Conservation (phyloP, 176 grass and related monocot species). For the Rhynchospora breviuscula region DNA sequence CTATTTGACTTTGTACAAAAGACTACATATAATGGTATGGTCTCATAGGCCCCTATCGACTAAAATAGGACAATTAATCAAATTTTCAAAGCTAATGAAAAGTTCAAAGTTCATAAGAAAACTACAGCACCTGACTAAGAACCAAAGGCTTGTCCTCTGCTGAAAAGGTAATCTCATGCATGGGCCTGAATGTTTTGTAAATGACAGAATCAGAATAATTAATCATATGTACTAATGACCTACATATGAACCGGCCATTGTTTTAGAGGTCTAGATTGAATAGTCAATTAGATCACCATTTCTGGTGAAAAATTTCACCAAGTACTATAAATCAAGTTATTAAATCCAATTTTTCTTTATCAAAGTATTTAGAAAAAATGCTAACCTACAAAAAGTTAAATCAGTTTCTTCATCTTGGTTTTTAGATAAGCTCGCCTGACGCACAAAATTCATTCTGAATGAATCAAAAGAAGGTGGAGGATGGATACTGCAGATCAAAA, state of each 20-base stretch:
- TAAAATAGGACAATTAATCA: not conserved
- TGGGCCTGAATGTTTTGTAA: constrained; percentile 18
- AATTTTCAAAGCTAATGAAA: not conserved
- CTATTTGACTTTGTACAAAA: not conserved
- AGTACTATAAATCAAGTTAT: not conserved
- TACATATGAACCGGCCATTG: not conserved
- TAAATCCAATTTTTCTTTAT: too few relatives aligned
- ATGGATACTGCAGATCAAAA: constrained; percentile 15
- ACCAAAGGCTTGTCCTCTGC: constrained; percentile 31
- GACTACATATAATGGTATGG: not conserved
- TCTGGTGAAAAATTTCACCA: not conserved
- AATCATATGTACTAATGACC: not conserved
- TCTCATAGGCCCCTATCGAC: not conserved
- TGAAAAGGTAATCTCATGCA: constrained; percentile 43
- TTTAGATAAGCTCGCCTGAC: constrained; percentile 18
- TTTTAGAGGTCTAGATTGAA: not conserved
- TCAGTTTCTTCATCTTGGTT: constrained; percentile 18
- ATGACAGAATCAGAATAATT: not conserved
- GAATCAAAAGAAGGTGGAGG: constrained; percentile 18
- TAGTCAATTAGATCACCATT: not conserved
- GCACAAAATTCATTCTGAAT: constrained; percentile 3
- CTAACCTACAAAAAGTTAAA: constrained; percentile 26
- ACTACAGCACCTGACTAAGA: constrained; percentile 34
- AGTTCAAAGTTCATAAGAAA: constrained; percentile 1
- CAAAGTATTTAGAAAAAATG: not conserved